Evolutionary conservation across 352 stramenopile species (phyloP), one percentile per base, ranked within the genome.

Genomic region (Phytophthora sansomeana): DNA sequence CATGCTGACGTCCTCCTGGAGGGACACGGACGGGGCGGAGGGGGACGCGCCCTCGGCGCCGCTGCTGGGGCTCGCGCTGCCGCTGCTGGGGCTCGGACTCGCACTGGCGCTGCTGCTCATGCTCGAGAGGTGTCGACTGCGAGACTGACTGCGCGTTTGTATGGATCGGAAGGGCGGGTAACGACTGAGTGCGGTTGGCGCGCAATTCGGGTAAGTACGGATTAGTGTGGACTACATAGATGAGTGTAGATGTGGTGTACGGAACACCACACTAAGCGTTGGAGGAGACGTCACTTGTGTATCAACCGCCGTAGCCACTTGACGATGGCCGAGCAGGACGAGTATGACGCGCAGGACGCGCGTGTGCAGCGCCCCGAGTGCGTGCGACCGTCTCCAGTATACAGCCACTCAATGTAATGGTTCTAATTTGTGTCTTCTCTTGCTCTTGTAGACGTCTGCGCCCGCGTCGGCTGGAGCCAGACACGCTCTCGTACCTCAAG

Each of bases 401-500:
- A 1, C 14, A 19, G 10, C 19, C 0, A 42, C 1, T 16, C 13
- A 42, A 21, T 42, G 36, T 9, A 42, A 1, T 16, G 5, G 13
- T 21, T 17, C 36, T 52, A 19, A 11, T 19, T 8, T 44, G 30
- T 48, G 1, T 30, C 19, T 32, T 46, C 19, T 24, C 26, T 19
- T 26, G 16, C 3, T 42, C 7, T 28, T 72, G 24, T 48, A 95
- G 86, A 62, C 84, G 84, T 50, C 19, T 93, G 52, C 83, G 87
- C 28, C 87, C 87, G 29, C 87, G 87, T 58, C 80, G 87, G 17
- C 69, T 95, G 9, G 87, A 95, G 71, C 75, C 81, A 0, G 85
- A 93, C 67, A 92, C 85, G 43, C 68, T 93, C 55, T 87, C 84
- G n/a, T 93, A 95, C 55, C 59, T 95, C 1, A 90, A 93, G 57